phyloP scores from a whole-genome alignment of 1,139 yeast species.

The Lodderomyces elongisporus region DNA sequence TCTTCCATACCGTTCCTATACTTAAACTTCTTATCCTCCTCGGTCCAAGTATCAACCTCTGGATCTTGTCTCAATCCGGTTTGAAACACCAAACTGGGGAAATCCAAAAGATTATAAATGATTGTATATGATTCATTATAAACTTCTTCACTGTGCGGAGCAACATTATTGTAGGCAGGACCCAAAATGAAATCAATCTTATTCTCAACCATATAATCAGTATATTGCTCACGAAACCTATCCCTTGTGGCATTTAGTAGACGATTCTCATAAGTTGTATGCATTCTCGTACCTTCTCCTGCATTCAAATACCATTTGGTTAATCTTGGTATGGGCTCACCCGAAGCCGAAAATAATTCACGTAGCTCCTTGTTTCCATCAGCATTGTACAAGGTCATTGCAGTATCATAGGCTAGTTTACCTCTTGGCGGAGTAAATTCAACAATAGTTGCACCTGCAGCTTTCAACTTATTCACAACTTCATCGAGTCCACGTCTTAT shows the following conservation, averaged over 20 bases:
- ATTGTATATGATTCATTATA: conserved; percentile 76
- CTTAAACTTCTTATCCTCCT: conserved; percentile 21
- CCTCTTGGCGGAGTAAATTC: conserved; percentile 50
- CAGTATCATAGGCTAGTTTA: conserved; percentile 47
- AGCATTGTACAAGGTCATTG: conserved; percentile 44
- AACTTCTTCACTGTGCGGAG: conserved; percentile 61
- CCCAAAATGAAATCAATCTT: conserved; percentile 63
- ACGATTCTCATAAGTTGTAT: conserved; percentile 44
- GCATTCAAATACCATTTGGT: conserved; percentile 55
- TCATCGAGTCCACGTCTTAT: conserved; percentile 34
- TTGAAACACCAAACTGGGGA: conserved; percentile 58
- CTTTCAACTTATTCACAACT: conserved; percentile 22
- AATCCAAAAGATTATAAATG: conserved; percentile 59
- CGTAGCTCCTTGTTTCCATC: conserved; percentile 59
- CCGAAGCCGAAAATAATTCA: conserved; percentile 47
- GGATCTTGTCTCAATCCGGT: conserved; percentile 59
- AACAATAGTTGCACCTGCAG: conserved; percentile 29
- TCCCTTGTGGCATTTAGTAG: conserved; percentile 48
- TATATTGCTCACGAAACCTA: conserved; percentile 49
- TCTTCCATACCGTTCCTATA: conserved; percentile 42
- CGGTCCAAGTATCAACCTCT: conserved; percentile 35
- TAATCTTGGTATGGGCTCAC: conserved; percentile 61
- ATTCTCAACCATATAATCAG: conserved; percentile 45
- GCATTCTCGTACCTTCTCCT: conserved; percentile 50
- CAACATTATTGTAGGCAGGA: conserved; percentile 68